Evolutionary conservation across 1,284 basidiomycete genomes (phyloP), one percentile per base, ranked within the genome.

Genomic region (Puccinia horiana): DNA sequence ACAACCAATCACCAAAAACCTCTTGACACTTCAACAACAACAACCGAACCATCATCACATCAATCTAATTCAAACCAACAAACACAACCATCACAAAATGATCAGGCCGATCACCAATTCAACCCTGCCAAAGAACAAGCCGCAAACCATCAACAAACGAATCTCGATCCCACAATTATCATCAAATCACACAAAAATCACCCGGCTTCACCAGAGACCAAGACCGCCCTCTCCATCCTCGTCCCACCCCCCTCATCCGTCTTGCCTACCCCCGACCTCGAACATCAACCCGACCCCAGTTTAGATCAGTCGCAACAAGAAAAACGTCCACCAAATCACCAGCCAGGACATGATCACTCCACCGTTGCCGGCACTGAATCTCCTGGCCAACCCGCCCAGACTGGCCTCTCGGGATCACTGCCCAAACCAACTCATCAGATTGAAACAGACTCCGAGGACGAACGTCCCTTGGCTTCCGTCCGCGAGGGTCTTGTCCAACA

Each of bases 401-500:
- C 40, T 32, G 14, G 16, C 32, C 20, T n/a, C 44, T 52, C 49
- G 12, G 49, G 5, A 6, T 23, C 44, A 23, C 42, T 72, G 69
- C 44, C 26, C 26, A 56, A 65, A 49, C 65, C 35, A 42, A n/a
- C 47, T 35, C 70, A 73, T 32, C 49, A 32, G 2, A 11, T 32
- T 26, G 79, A 81, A 12, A 44, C 79, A 16, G 79, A 81, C 35
- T 81, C 79, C 14, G 79, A 81, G 47, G 79, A 81, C 35, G 79
- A 81, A 74, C 32, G 79, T 37, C 79, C 79, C 11, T 40, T 81
- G 20, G 69, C 79, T 26, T 81, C 79, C 32, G 79, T 81, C 23
- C 52, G 79, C 26, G 69, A 81, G 63, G 69, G 79, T 23, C 58
- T 81, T 23, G 69, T 81, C 42, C 79, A 81, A 63, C 79, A 81